Percentiles rank a stretch among this genome's conserved stretches.
phyloP scores from a whole-genome alignment of 2,329 filamentous ascomycete species.

The Phaeosphaeriaceae sp. region DNA sequence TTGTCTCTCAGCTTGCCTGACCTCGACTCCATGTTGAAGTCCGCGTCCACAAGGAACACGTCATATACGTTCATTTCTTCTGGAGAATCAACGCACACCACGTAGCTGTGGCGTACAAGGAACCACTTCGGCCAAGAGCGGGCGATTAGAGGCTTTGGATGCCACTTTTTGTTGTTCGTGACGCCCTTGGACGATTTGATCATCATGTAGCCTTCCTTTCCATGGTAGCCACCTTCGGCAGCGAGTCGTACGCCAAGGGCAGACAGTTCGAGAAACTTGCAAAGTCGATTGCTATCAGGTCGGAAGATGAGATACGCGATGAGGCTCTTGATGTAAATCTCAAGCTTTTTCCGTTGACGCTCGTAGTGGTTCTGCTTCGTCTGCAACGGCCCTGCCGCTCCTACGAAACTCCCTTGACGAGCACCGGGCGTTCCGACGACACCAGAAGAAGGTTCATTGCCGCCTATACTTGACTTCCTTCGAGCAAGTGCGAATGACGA shows the following conservation, averaged over 20 bases:
- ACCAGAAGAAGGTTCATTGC: conserved; percentile 31
- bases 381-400: conserved; percentile 43
- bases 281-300: conserved; percentile 92
- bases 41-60: conserved; percentile 93
- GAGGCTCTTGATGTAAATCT: conserved; percentile 91
- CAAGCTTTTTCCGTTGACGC: conserved; percentile 80
- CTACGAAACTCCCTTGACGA: conserved; percentile 51
- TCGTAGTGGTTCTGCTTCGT: conserved; percentile 73
- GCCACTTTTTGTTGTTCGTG: conserved; percentile 82
- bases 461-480: conserved; percentile 63
- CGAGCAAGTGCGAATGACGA: conserved; percentile 65
- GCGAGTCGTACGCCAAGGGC: conserved; percentile 92
- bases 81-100: conserved; percentile 97
- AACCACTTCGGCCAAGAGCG: conserved; percentile 97
- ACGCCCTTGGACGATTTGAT: conserved; percentile 91
- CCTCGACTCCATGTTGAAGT: conserved; percentile 83
- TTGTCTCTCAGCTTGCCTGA: conserved; percentile 57
- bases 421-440: conserved; percentile 29
- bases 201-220: conserved; percentile 92
- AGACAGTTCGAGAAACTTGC: conserved; percentile 94
- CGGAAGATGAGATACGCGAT: conserved; percentile 97
- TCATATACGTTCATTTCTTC: conserved; percentile 99
- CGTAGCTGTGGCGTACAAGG: conserved; percentile 94
- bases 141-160: conserved; percentile 77
- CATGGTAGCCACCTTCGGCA: conserved; percentile 95